phyloP scores from a whole-genome alignment of 129 eudicot genomes.

The Chrysanthemum seticuspe region DNA sequence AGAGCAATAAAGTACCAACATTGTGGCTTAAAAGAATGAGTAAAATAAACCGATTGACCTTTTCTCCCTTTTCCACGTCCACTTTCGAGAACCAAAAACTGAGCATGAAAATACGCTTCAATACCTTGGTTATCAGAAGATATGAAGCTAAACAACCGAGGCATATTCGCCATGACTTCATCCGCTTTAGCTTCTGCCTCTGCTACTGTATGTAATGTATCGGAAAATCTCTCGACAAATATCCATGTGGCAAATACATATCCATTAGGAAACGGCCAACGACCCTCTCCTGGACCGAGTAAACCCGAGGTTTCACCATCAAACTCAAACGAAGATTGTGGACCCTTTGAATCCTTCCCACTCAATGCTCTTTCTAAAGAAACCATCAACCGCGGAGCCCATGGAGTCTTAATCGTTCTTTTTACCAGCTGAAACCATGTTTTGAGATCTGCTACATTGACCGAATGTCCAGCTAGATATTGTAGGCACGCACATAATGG shows the following conservation, averaged over 20 bases:
- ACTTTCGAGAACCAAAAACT: slow-evolving; percentile 79
- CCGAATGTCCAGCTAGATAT: slow-evolving; percentile 85
- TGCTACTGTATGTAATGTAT: slow-evolving; percentile 63
- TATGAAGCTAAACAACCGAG: slow-evolving; percentile 83
- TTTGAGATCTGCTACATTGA: slow-evolving; percentile 69
- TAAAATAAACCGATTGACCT: slow-evolving; percentile 66
- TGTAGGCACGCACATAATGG: slow-evolving; percentile 85
- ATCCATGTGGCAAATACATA: slow-evolving; percentile 93
- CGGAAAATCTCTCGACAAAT: slow-evolving; percentile 79
- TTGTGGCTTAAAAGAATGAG: slow-evolving; percentile 81
- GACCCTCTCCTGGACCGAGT: slow-evolving; percentile 92
- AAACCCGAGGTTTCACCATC: slow-evolving; percentile 96
- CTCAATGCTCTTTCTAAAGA: slow-evolving; percentile 79
- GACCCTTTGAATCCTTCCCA: slow-evolving; percentile 85
- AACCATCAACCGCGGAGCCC: slow-evolving; percentile 75
- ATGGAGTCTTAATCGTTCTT: slow-evolving; percentile 46
- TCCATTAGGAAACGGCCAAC: slow-evolving; percentile 91
- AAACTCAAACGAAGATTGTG: slow-evolving; percentile 84
- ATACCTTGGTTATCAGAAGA: slow-evolving; percentile 95
- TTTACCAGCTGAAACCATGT: slow-evolving; percentile 66
- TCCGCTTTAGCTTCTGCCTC: slow-evolving; percentile 73
- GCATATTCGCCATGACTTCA: slow-evolving; percentile 81
- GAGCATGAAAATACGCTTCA: slow-evolving; percentile 93
- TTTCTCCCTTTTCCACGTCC: slow-evolving; percentile 76
- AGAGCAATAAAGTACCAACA: slow-evolving; percentile 88